Base-by-base conservation (phyloP, 805 yeast genomes). In the Suhomyces faveliae region DNA sequence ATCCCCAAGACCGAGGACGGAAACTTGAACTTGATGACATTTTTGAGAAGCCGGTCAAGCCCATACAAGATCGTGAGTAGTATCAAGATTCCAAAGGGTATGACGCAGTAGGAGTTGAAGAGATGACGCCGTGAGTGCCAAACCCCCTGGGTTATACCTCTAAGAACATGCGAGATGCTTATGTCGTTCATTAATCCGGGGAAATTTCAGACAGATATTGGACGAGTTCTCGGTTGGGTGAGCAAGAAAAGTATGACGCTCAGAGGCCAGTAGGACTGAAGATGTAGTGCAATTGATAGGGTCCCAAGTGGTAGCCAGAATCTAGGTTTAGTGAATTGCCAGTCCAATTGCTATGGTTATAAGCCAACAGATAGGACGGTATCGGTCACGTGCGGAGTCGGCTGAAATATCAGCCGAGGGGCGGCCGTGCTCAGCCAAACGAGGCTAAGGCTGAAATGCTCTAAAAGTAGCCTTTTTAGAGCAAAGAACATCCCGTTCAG, bases 1-100 rank as follows among this genome's bases (percentile, higher is more conserved):
- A 85, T 83, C 39, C 87, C 79, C 43, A 85, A 72, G 24, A 85
- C 91, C 2, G 89, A 83, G 5, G 86, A 77, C 0, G 92, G 92
- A 60, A 85, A 83, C 40, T 72, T 67, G 51, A 85, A 74, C 4
- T 75, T 68, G 35, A 64, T 53, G 5, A 78, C 74, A 41, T 70
- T 56, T 20, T 66, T 58, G 42, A 83, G 67, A 21, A 80, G 63
- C 49, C 66, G 62, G 56, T 83, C 76, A 41, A 81, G 63, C 0
- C 84, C 87, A 52, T 82, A 84, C 20, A 83, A 63, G 5, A 76
- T 60, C 45, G 67, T 52, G 40, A 83, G 63, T 17, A 77, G 62
- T 2, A 77, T 41, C 10, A 80, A 47, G 17, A 77, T 64, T 1
- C 86, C 85, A 5, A 72, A 43, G 0, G 84, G 80, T 1, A 80